Evolutionary conservation across 768 basidiomycete species (phyloP).

Genomic region (Tubosaeta sp.): DNA sequence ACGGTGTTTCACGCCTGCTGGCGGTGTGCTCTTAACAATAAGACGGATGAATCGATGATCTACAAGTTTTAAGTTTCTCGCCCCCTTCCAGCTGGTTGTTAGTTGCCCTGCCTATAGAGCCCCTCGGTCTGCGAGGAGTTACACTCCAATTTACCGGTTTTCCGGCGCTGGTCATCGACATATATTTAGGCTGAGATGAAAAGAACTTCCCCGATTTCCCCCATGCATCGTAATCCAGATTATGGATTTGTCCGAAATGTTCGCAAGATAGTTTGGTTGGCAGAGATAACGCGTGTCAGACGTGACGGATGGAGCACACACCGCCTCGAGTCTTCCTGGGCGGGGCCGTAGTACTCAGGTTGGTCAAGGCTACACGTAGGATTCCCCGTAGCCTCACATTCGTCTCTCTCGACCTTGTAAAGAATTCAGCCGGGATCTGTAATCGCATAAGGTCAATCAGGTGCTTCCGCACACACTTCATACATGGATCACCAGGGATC

Average conservation of each 20-base stretch:
- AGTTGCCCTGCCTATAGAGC: too few species aligned
- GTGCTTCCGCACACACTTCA: neutral
- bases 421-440: neutral
- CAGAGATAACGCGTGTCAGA: neutral
- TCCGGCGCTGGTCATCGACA: too few species aligned
- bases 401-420: neutral
- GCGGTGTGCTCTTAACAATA: neutral
- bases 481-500: neutral
- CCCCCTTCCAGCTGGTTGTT: neutral
- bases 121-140: too few species aligned
- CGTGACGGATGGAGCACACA: neutral
- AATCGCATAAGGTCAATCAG: neutral
- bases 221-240: neutral
- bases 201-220: neutral
- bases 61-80: neutral
- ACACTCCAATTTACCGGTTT: too few species aligned
- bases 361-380: neutral
- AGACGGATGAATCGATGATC: neutral
- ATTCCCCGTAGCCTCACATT: neutral
- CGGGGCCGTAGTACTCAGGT: neutral
- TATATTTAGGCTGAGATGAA: too few species aligned
- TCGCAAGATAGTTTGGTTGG: neutral
- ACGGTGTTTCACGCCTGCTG: neutral
- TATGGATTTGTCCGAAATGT: neutral
- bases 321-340: neutral